phyloP scores from a whole-genome alignment of 1,284 basidiomycete species.

The Gomphus sp. region DNA sequence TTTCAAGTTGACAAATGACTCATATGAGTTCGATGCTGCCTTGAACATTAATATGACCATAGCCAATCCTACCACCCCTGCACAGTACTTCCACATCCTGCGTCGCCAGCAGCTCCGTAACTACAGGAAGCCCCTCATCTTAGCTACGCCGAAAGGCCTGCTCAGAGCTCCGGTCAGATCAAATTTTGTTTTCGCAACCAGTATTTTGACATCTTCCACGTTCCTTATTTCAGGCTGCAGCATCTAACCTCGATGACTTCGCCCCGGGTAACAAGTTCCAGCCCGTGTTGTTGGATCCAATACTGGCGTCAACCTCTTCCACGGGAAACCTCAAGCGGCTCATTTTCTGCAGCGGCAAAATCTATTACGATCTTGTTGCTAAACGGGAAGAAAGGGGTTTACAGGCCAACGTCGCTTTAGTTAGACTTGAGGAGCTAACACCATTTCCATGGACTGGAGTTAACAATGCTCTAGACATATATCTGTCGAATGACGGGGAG shows the following conservation, averaged over 20 bases:
- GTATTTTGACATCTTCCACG: background rate
- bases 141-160: slow-evolving; percentile 77
- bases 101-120: slow-evolving; percentile 77
- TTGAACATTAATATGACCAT: slow-evolving; percentile 73
- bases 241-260: slow-evolving; percentile 61
- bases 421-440: slow-evolving; percentile 77
- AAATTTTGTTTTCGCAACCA: background rate
- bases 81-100: slow-evolving; percentile 85
- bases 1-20: slow-evolving; percentile 60
- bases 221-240: slow-evolving; percentile 49
- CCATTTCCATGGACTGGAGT: slow-evolving; percentile 74
- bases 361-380: slow-evolving; percentile 80
- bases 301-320: slow-evolving; percentile 8
- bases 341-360: slow-evolving; percentile 65
- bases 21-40: slow-evolving; percentile 33
- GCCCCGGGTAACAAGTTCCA: slow-evolving; percentile 56
- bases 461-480: slow-evolving; percentile 35
- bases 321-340: slow-evolving; percentile 39
- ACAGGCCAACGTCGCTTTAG: slow-evolving; percentile 46
- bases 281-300: slow-evolving; percentile 58
- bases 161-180: slow-evolving; percentile 59
- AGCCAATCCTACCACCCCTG: slow-evolving; percentile 78
- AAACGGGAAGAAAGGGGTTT: slow-evolving; percentile 45
- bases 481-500: slow-evolving; percentile 26
- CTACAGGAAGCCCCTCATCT: slow-evolving; percentile 76